Evolutionary conservation across 768 basidiomycete species (phyloP), one percentile per base, ranked within the genome.

Genomic region (Suillus sp.): DNA sequence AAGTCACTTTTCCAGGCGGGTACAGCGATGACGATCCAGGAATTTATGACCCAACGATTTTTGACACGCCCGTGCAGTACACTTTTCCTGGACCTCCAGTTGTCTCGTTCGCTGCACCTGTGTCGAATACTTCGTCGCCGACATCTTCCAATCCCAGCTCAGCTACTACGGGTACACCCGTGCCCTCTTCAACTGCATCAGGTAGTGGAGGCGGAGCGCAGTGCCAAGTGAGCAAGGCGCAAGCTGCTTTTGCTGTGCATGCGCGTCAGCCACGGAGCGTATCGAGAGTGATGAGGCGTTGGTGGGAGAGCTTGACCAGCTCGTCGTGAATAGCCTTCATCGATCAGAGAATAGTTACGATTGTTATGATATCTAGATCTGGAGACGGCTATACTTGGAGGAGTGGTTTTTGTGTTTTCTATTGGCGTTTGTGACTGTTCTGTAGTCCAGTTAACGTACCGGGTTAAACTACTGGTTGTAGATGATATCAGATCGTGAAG

Each of bases 11-110:
- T 63, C 92, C 92, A 1, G 91, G 91, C 27, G 91, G 84, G 20
- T 93, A 93, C 77, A 81, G 71, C 30, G 87, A 89, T 71, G 79
- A 69, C 40, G 90, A 92, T 67, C 85, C 90, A 4, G 91, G 91
- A 53, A 88, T 93, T 72, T 84, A 84, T 63, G 85, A 80, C 64
- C 80, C 81, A n/a, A 71, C 76, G 42, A 18, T 79, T 16, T 77
- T 78, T 47, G 62, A 73, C 38, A 74, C 70, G 5, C 77, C 78
- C 4, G 50, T 64, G 8, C 64, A 71, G 34, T 74, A 75, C 81
- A 86, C 69, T 55, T 86, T 85, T 71, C 85, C 86, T 4, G 86
- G 86, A 0, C 86, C 85, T 25, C 63, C 76, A 7, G 69, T 86
- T 27, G 84, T 83, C 5, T 63, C 77, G 22, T 78, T 85, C 59